Base-by-base conservation (phyloP, 768 basidiomycete species). In the Leucosporidium scottii region DNA sequence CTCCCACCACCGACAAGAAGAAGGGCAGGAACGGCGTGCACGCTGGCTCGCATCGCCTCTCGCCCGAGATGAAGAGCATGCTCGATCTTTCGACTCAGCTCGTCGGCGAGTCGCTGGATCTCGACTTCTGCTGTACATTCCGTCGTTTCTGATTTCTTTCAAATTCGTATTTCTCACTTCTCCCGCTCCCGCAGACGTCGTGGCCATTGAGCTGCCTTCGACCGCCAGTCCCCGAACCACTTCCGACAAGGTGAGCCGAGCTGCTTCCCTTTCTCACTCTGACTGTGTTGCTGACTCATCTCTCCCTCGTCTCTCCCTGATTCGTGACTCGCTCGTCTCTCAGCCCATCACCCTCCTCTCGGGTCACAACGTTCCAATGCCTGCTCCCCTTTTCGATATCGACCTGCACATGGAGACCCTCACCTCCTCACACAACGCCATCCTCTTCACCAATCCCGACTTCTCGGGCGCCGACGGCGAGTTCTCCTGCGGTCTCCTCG, bases 11-110 rank as follows among this genome's bases (percentile, higher is more conserved):
- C 61, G 39, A 34, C 47, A 31, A 53, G 39, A 44, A 10, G 39
- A 31, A 34, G 5, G 65, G 59, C 3, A 57, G 58, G 8, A 25
- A 27, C 2, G 64, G 65, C 17, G 53, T 66, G 13, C 27, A 23
- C 25, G 65, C 59, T 3, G 51, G 51, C n/a, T 25, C 57, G 0
- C 31, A 21, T 7, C 28, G 2, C 15, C 25, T 62, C 47, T 57
- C 56, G 2, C 7, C 47, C 31, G 63, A 64, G 10, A n/a, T 66
- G n/a, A 36, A 64, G 49, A 47, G 61, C 13, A 57, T 68, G 6
- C 56, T 72, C 65, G 67, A 72, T 50, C 67, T 72, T 20, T 66
- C 71, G 55, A 66, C 67, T 4, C 61, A 68, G 49, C 71, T 72
- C 62, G 58, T 72, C 56, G 61, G 58, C 61, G 67, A 66, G 31